Evolutionary conservation across 805 yeast genomes (phyloP).

Genomic region (Candida ovalis): DNA sequence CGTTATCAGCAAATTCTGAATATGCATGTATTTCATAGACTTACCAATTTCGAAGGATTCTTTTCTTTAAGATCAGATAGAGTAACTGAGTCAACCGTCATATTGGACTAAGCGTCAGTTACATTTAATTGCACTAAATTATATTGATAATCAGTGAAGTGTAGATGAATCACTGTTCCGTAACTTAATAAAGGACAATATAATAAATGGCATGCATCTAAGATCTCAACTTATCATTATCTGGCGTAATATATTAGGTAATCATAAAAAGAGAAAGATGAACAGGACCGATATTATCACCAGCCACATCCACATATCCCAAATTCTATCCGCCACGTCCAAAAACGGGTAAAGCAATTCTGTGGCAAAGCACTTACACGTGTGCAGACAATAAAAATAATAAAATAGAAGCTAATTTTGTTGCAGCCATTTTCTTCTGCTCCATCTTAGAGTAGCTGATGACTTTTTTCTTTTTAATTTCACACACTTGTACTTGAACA

Average conservation of each 20-base stretch:
- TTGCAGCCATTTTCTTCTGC: neutral
- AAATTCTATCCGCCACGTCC: too few species aligned
- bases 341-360: too few species aligned
- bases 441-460: too few species aligned
- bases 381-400: neutral
- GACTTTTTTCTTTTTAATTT: too few species aligned
- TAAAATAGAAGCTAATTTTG: neutral
- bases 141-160: too few species aligned
- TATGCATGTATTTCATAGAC: neutral
- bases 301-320: too few species aligned
- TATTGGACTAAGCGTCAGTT: neutral
- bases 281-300: too few species aligned
- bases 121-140: neutral
- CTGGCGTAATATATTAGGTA: too few species aligned
- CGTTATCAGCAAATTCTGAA: neutral
- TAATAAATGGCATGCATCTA: neutral
- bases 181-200: neutral
- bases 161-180: too few species aligned
- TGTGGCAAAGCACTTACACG: neutral
- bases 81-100: neutral
- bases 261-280: too few species aligned
- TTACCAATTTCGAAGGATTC: constrained; percentile 16
- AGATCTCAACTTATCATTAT: too few species aligned
- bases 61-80: constrained; percentile 3
- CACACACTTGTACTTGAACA: neutral